These are phyloP conservation scores for Vitis hybrid DNA, from an alignment of 177 flowering plant species.

Conservation along the genomic window DNA sequence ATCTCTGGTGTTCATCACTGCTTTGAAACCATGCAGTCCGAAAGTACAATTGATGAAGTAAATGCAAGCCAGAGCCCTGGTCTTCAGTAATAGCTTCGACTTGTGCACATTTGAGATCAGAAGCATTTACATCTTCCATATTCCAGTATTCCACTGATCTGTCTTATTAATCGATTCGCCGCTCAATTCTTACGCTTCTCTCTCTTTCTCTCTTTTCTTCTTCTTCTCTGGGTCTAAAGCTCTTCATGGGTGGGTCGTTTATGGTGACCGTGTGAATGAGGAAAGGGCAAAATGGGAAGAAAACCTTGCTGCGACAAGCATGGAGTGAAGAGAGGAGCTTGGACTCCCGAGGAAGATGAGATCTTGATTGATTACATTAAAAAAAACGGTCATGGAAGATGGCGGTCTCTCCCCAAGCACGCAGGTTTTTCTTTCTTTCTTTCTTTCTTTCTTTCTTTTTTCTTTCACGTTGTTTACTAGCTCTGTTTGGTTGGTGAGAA, in stretches of 20 bases:
- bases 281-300: conserved; percentile 19
- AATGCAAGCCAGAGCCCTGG: neutral
- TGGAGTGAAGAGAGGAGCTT: conserved; percentile 24
- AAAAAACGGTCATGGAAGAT: conserved; percentile 27
- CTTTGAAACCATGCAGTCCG: neutral
- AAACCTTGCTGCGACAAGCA: conserved; percentile 21
- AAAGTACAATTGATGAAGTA: neutral
- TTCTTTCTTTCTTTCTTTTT: neutral
- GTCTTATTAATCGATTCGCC: conserved; percentile 4
- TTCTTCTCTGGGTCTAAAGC: too few relatives aligned
- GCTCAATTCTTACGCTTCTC: too few relatives aligned
- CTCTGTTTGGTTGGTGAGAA: neutral
- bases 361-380: conserved; percentile 16
- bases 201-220: too few relatives aligned
- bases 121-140: conserved; percentile 4
- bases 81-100: too few relatives aligned
- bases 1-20: neutral
- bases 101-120: too few relatives aligned
- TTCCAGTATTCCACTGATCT: neutral
- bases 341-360: conserved; percentile 30
- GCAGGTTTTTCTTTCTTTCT: conserved; percentile 18
- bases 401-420: conserved; percentile 29
- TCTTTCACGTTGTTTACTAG: neutral
- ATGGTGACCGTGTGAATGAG: neutral
- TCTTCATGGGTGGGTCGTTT: neutral